Conservation (phyloP, 1,284 basidiomycete genomes). For the Ustilago sp. region DNA sequence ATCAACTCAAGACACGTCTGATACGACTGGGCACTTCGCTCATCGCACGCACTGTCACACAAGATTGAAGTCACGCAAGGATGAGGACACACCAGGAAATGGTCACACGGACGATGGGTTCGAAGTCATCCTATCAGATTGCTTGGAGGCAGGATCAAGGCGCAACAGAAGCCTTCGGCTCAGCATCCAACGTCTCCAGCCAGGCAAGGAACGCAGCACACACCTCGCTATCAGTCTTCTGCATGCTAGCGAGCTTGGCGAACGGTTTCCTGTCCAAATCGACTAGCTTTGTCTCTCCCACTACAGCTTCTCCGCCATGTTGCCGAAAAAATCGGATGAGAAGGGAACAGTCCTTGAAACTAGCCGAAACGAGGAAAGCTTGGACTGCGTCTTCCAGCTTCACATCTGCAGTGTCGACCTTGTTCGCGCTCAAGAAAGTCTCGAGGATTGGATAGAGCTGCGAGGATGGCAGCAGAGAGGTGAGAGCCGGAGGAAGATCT, state of each 20-base stretch:
- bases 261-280: conserved; percentile 87
- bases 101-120: not conserved
- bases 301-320: conserved; percentile 1
- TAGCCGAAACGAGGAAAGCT: conserved; percentile 84
- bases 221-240: conserved; percentile 75
- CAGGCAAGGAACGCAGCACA: conserved; percentile 29
- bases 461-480: conserved; percentile 4
- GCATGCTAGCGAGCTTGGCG: conserved; percentile 78
- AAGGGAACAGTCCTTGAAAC: conserved; percentile 95
- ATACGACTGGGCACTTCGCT: not conserved
- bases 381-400: conserved; percentile 25
- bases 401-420: not conserved
- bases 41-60: not conserved
- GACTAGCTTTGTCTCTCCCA: conserved; percentile 68
- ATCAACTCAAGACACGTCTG: not conserved
- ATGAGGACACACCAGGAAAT: not conserved
- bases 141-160: not conserved
- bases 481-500: conserved; percentile 10
- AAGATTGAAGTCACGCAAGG: not conserved
- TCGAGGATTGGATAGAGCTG: conserved; percentile 15
- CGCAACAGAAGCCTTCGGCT: conserved; percentile 2
- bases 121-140: not conserved
- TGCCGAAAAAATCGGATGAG: conserved; percentile 73
- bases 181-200: conserved; percentile 10
- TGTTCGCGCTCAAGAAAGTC: conserved; percentile 7